Conservation (phyloP, 176 grass and related monocot species). For the Oryza nivara region DNA sequence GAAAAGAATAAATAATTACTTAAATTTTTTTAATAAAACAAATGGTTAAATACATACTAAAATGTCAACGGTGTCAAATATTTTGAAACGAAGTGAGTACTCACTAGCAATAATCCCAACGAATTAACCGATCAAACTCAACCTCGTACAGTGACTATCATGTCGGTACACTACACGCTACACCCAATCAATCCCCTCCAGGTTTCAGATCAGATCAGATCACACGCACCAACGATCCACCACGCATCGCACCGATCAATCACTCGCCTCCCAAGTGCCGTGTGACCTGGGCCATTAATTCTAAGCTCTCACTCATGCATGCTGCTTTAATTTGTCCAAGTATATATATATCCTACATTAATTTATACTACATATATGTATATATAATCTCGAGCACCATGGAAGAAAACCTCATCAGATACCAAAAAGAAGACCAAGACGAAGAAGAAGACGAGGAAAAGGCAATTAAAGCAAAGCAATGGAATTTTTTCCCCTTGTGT, state of each 20-base stretch:
- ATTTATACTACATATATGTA: neutral
- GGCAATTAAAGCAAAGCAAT: neutral
- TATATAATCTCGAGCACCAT: neutral
- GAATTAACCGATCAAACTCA: neutral
- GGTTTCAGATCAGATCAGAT: slow-evolving; percentile 5
- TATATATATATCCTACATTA: neutral
- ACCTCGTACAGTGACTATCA: slow-evolving; percentile 26
- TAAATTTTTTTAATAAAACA: no score
- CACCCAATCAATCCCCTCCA: neutral
- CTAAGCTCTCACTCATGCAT: neutral
- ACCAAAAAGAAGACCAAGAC: neutral
- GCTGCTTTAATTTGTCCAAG: neutral
- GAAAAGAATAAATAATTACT: no score
- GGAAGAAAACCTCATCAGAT: slow-evolving; percentile 7
- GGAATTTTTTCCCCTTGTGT: neutral
- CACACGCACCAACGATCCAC: neutral
- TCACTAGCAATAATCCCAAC: neutral
- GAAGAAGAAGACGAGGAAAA: neutral
- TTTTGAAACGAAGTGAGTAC: no score
- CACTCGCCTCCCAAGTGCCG: neutral
- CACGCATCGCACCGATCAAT: neutral
- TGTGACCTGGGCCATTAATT: slow-evolving; percentile 15
- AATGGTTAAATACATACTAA: no score
- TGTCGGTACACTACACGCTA: slow-evolving; percentile 1
- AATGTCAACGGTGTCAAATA: no score